Percentiles rank a stretch among this genome's conserved stretches.
Conservation (phyloP, 2,329 filamentous ascomycete genomes). For the Alternaria consortialis region DNA sequence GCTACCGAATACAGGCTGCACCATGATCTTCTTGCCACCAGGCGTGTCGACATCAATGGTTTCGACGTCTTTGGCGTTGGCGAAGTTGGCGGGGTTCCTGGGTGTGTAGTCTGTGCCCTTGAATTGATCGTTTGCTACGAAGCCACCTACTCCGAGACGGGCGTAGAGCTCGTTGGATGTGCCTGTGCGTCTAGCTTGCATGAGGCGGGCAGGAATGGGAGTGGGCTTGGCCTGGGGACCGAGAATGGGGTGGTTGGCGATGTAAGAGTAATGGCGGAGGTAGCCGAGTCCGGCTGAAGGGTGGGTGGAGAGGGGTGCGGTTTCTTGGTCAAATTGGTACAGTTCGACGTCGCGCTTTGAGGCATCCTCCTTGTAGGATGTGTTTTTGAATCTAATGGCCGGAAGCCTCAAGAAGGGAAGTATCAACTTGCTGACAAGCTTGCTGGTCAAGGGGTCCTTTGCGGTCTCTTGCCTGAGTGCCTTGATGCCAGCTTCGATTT, state of each 20-base stretch:
- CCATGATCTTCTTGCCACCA: conserved; percentile 64
- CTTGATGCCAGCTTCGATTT: conserved; percentile 44
- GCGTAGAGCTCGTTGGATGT: conserved; percentile 37
- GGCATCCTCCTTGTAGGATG: conserved; percentile 20
- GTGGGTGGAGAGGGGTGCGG: conserved; percentile 65
- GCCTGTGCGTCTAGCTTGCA: conserved; percentile 51
- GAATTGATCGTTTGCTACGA: conserved; percentile 52
- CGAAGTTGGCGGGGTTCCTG: conserved; percentile 27
- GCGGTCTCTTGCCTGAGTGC: conserved; percentile 59
- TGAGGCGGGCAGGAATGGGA: conserved; percentile 66
- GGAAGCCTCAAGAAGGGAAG: conserved; percentile 66
- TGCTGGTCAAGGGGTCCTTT: conserved; percentile 56
- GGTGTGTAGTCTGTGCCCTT: conserved; percentile 42
- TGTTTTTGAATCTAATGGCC: conserved; percentile 46
- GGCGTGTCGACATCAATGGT: conserved; percentile 53
- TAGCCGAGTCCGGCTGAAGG: conserved; percentile 72
- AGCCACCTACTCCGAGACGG: conserved; percentile 56
- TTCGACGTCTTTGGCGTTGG: conserved; percentile 33
- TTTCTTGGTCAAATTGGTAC: conserved; percentile 46
- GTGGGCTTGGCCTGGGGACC: conserved; percentile 64
- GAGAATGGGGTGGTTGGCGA: conserved; percentile 67
- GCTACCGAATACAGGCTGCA: conserved; percentile 56
- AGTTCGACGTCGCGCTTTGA: conserved; percentile 43
- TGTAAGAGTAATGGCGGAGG: conserved; percentile 62
- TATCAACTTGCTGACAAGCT: conserved; percentile 61